These are phyloP conservation scores for Tetrapisispora fleetii DNA, from an alignment of 805 yeast genomes.

Conservation along the genomic window DNA sequence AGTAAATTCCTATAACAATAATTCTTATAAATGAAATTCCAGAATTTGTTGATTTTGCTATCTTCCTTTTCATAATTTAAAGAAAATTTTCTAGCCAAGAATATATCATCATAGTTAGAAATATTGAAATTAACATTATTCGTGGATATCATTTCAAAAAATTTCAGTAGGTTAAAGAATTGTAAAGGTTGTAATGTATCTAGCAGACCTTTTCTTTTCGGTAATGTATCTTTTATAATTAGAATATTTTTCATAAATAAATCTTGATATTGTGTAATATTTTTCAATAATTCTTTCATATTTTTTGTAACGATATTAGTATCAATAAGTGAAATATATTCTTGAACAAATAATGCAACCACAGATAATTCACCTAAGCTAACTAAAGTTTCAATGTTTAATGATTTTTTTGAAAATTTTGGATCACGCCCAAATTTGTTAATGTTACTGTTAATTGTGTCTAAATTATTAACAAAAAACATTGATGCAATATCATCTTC, in stretches of 20 bases:
- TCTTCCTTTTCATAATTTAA: slow-evolving; percentile 22
- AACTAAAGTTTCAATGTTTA: slow-evolving; percentile 14
- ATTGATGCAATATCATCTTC: slow-evolving; percentile 2
- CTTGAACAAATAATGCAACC: slow-evolving; percentile 18
- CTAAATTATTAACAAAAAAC: neutral
- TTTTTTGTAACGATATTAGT: slow-evolving; percentile 11
- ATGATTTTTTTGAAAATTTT: slow-evolving; percentile 10
- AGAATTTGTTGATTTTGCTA: slow-evolving; percentile 12
- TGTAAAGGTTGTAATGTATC: slow-evolving; percentile 13
- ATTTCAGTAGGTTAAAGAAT: slow-evolving; percentile 18
- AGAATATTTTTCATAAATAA: slow-evolving; percentile 11
- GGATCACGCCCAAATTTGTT: slow-evolving; percentile 18
- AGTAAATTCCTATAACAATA: slow-evolving; percentile 24
- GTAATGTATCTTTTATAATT: slow-evolving; percentile 13
- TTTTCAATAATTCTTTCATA: slow-evolving; percentile 4
- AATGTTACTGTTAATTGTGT: slow-evolving; percentile 9
- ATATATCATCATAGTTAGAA: slow-evolving; percentile 24
- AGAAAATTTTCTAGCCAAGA: slow-evolving; percentile 18
- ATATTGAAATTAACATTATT: slow-evolving; percentile 7
- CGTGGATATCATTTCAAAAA: slow-evolving; percentile 9
- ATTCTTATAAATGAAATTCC: slow-evolving; percentile 24
- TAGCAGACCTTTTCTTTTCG: slow-evolving; percentile 9
- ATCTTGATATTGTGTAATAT: slow-evolving; percentile 9
- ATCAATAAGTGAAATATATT: slow-evolving; percentile 17
- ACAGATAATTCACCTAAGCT: slow-evolving; percentile 15